Conservation (phyloP, 371 early-diverging fungal genomes). For the Actinomortierella ambigua region DNA sequence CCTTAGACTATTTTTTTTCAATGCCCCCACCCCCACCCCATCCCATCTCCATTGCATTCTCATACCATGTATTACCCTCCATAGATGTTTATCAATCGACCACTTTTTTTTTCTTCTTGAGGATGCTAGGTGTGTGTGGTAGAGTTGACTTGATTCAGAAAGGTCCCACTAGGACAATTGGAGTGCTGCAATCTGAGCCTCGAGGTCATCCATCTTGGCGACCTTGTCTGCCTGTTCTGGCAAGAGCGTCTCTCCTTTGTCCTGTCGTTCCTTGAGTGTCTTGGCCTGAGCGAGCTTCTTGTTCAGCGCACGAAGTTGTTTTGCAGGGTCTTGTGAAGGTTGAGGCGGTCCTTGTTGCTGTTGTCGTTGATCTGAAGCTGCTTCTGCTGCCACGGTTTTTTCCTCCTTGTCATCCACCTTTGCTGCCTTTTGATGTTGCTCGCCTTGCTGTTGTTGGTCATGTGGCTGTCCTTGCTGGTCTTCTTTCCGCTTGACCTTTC, state of each 20-base stretch:
- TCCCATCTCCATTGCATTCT: too few species aligned
- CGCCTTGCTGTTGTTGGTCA: background rate
- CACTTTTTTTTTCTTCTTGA: too few species aligned
- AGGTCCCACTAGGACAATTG: too few species aligned
- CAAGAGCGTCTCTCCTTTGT: constrained; percentile 43
- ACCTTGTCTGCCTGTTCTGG: constrained; percentile 54
- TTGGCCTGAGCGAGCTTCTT: constrained; percentile 56
- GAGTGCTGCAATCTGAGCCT: constrained; percentile 41
- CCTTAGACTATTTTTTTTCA: too few species aligned
- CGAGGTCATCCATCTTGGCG: constrained; percentile 37
- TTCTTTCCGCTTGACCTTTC: constrained; percentile 40
- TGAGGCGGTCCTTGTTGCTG: constrained; percentile 6
- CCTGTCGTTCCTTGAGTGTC: constrained; percentile 49
- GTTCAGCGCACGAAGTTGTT: constrained; percentile 51
- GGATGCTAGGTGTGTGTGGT: too few species aligned
- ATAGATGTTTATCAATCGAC: too few species aligned
- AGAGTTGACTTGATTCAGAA: too few species aligned
- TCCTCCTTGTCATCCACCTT: background rate
- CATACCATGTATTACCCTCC: too few species aligned
- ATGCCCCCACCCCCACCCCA: too few species aligned
- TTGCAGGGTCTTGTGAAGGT: constrained; percentile 45
- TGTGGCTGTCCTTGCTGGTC: constrained; percentile 6
- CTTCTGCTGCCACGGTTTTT: background rate
- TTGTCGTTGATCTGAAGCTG: background rate
- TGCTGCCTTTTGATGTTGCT: background rate